A percentile compares a stretch with the other conserved stretches of the same genome.
Conservation (phyloP, 2,329 filamentous ascomycete genomes). For the Pseudocercospora eumusae region DNA sequence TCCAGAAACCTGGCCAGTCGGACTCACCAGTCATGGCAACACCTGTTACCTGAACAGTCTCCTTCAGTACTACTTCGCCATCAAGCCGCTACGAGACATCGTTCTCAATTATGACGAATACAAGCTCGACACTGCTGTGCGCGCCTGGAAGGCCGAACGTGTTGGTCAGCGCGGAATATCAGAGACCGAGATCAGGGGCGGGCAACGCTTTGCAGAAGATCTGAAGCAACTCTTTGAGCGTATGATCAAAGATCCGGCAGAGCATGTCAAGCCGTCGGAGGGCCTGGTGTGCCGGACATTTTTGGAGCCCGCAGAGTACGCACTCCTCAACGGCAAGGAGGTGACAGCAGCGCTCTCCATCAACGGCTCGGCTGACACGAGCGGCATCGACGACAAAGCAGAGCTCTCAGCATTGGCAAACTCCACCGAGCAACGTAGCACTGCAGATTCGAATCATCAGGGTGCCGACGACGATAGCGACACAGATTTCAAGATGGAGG, state of each 20-base stretch:
- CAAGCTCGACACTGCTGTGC: slow-evolving; percentile 66
- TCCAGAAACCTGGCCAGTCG: slow-evolving; percentile 66
- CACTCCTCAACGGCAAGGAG: slow-evolving; percentile 26
- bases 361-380: slow-evolving; percentile 11
- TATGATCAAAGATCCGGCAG: slow-evolving; percentile 39
- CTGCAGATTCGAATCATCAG: slow-evolving; percentile 35
- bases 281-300: slow-evolving; percentile 42
- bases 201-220: slow-evolving; percentile 40
- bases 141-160: slow-evolving; percentile 64
- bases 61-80: slow-evolving; percentile 90
- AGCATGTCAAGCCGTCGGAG: slow-evolving; percentile 38
- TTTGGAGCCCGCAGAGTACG: slow-evolving; percentile 35
- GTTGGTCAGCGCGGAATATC: slow-evolving; percentile 71
- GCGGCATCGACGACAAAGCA: slow-evolving; percentile 25
- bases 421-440: slow-evolving; percentile 23
- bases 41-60: slow-evolving; percentile 98
- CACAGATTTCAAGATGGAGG: slow-evolving; percentile 30
- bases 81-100: slow-evolving; percentile 77
- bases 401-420: background rate
- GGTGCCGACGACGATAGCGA: slow-evolving; percentile 25
- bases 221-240: slow-evolving; percentile 40
- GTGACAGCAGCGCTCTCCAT: slow-evolving; percentile 13
- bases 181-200: slow-evolving; percentile 38
- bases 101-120: slow-evolving; percentile 74
- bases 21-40: slow-evolving; percentile 90